Base-by-base conservation (phyloP, 2,329 filamentous ascomycete species). In the Hypoxylon sp. region DNA sequence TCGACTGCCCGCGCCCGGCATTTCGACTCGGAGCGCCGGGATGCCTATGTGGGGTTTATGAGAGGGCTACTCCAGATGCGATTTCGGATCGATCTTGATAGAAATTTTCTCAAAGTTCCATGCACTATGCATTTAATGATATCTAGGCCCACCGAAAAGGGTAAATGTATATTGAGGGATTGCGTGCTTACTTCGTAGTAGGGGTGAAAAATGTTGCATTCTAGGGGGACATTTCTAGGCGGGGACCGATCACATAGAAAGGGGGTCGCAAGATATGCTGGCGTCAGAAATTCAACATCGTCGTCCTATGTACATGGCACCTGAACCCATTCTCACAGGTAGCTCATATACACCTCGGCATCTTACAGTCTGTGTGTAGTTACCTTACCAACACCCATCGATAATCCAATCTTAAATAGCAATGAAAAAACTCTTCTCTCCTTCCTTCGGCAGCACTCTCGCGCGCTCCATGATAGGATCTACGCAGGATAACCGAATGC, bases 351-450 rank as follows among this genome's bases (percentile, higher is more conserved):
- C 11, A 32, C 30, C 30, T 10, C 6, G 7, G 7, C 2, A 32
- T 32, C 30, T 4, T 32, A 32, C 8, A 32, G 30, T 32, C 30
- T 32, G 30, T 26, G 7, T 28, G 30, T 10, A 32, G 30, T 41
- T 17, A 8, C n/a, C 39, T 17, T 20, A 19, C 39, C n/a, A 10
- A 8, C 15, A 41, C 17, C 17, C 15, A 11, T 8, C 30, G 3
- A 32, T 10, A 15, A 34, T 13, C 5, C 32, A 19, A n/a, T 46
- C 15, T 67, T 64, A 87, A 67, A 88, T 88, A 53, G 83, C 81
- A 68, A 87, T 81, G 70, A 97, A 97, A 76, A 94, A 97, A 69
- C 87, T 91, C 87, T 91, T 90, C 84, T 97, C 93, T 0, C 91
- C 92, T 64, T 93, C 90, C 79, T 84, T 84, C 3, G 91, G 86